Percentiles rank a stretch among this genome's conserved stretches.
These are phyloP conservation scores for Beauveria scarabaeidicola DNA, from an alignment of 2,329 filamentous ascomycete species.

Conservation along the genomic window DNA sequence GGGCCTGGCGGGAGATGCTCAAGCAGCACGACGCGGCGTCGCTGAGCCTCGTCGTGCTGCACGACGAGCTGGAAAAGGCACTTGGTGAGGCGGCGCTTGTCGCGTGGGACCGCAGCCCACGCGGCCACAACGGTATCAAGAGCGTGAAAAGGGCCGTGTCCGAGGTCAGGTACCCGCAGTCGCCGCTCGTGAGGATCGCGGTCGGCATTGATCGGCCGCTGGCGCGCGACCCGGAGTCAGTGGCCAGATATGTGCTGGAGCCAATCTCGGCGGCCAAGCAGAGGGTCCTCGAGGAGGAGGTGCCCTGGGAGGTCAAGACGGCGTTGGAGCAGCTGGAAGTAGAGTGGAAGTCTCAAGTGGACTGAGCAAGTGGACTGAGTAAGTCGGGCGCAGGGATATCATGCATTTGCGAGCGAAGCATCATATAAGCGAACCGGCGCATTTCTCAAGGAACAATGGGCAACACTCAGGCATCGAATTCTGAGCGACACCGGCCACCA, in stretches of 20 bases:
- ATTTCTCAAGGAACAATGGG: no score
- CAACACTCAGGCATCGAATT: neutral
- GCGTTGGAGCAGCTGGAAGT: slow-evolving; percentile 39
- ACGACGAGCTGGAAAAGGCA: slow-evolving; percentile 76
- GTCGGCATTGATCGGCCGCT: slow-evolving; percentile 82
- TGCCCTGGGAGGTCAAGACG: slow-evolving; percentile 43
- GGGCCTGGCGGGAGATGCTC: slow-evolving; percentile 54
- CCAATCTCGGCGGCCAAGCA: slow-evolving; percentile 51
- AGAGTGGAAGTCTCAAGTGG: slow-evolving; percentile 25
- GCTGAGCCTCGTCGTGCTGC: slow-evolving; percentile 62
- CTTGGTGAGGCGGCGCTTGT: slow-evolving; percentile 60
- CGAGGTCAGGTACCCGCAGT: slow-evolving; percentile 30
- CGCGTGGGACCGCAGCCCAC: slow-evolving; percentile 53
- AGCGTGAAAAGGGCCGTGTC: slow-evolving; percentile 49
- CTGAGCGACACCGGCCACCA: slow-evolving; percentile 1
- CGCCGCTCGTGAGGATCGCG: slow-evolving; percentile 53
- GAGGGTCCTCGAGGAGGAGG: slow-evolving; percentile 40
- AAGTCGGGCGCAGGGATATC: neutral
- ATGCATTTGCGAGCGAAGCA: neutral
- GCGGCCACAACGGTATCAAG: slow-evolving; percentile 69
- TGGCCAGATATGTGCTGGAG: slow-evolving; percentile 69
- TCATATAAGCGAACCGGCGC: neutral
- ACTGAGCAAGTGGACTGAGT: neutral
- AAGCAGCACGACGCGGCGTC: slow-evolving; percentile 23
- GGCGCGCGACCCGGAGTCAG: slow-evolving; percentile 56